Evolutionary conservation across 768 basidiomycete species (phyloP), one percentile per base, ranked within the genome.

Genomic region (Termitomyces bulborhizus): DNA sequence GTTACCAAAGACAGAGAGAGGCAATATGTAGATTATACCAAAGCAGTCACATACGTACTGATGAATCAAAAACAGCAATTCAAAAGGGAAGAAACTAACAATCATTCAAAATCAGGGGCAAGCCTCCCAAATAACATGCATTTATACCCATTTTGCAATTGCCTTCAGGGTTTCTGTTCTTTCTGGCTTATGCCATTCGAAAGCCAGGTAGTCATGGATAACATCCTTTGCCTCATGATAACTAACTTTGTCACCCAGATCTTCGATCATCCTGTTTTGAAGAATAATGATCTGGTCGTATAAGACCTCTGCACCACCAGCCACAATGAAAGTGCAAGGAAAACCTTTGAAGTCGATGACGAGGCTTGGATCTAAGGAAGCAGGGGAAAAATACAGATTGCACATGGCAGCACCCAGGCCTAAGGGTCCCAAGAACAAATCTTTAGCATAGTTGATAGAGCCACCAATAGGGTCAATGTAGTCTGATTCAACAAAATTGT

Each of bases 331-430:
- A 0, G 84, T 85, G 26, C 76, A 69, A 3, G 86, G 85, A 67
- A 82, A 87, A 9, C 75, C 77, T 37, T 66, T 72, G 67, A 86
- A 88, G 49, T 69, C 61, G 13, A 76, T 69, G 3, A 62, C 48
- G 31, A 69, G 58, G 5, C 63, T 59, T 1, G 74, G 71, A 43
- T 75, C 63, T 27, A 73, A 59, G 15, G 80, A 82, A 8, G 78
- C 79, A 4, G 85, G 84, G 0, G 85, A 87, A 34, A 88, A 72
- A 58, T 84, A 86, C 26, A 71, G 70, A 59, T 79, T 83, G 11
- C 66, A 65, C 16, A 72, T 69, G 15, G 75, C 77, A n/a, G 72
- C 74, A 3, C 70, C 76, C 1, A 71, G 57, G 13, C 78, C 80
- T 52, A 81, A 76, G 0, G 79, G 75, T 1, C 81, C 80, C 9